Conservation (phyloP, 2,329 filamentous ascomycete genomes). For the Trichoderma polysporum region DNA sequence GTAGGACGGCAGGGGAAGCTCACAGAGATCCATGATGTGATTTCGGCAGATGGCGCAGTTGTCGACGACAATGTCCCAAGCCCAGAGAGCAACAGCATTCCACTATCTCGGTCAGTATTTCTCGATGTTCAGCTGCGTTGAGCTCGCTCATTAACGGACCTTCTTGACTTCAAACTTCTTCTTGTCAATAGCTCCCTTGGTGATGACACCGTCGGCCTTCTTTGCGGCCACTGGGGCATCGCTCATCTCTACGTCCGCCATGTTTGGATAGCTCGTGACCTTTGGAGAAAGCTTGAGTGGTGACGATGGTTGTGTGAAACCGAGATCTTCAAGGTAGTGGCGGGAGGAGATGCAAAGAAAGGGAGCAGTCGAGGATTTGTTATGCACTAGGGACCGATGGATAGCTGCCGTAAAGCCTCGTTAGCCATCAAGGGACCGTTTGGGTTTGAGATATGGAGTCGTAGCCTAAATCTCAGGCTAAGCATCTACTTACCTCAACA, state of each 20-base stretch:
- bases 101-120: conserved; percentile 59
- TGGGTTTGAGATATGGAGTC: background rate
- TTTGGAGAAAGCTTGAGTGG: background rate
- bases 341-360: background rate
- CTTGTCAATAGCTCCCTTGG: conserved; percentile 65
- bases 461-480: conserved; percentile 1
- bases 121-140: too few species aligned
- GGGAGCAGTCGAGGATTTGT: background rate
- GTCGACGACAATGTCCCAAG: conserved; percentile 99
- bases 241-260: conserved; percentile 97
- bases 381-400: background rate
- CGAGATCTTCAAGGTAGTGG: background rate
- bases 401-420: background rate
- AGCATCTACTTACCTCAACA: background rate
- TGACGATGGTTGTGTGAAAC: background rate
- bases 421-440: conserved; percentile 11
- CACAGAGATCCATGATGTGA: conserved; percentile 99
- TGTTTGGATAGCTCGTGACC: conserved; percentile 38
- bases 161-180: conserved; percentile 99
- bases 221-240: conserved; percentile 69
- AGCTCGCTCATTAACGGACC: conserved; percentile 52
- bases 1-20: conserved; percentile 32
- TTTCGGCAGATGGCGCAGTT: conserved; percentile 99
- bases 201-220: conserved; percentile 50
- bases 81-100: conserved; percentile 98